Base-by-base conservation (phyloP, 805 yeast species). In the Starmerella stigmatis region DNA sequence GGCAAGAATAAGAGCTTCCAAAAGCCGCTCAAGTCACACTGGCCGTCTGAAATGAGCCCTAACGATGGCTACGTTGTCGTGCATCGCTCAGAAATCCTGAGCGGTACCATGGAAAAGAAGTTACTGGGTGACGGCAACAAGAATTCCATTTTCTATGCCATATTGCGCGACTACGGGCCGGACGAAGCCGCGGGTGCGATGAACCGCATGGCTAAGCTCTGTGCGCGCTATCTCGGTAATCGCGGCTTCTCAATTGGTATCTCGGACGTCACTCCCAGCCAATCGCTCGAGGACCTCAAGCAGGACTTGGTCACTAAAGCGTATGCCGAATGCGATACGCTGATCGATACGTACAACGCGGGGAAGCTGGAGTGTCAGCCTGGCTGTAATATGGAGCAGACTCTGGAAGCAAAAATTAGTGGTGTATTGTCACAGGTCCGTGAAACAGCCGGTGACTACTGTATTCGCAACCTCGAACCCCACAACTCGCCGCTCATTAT, bases 201-300 rank as follows among this genome's bases (percentile, higher is more conserved):
- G 98, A 89, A 94, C 64, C 73, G 98, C 62, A 88, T 92, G 97
- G 96, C 99, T n/a, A 94, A 94, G 66, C 67, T 94, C 57, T 88
- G 97, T 72, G 97, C 99, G 1, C 72, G 99, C 58, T 92, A 67
- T 63, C 70, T 92, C 59, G 99, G 97, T 49, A 85, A 88, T 59
- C 72, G 96, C 46, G 99, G 99, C 0, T 92, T 92, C 58, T 86
- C 96, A 1, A 94, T 92, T 61, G 99, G 99, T 66, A 88, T 92
- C 57, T 81, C 80, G 56, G 99, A 92, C 66, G 99, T 92, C 33
- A 92, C 96, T 2, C 98, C 99, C 1, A 94, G 94, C 26, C 66
- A 62, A 8, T 80, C 81, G 41, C 74, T 92, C 63, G 82, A 76
- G 54, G 64, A 67, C 23, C 81, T 75, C 62, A 92, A 92, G 64